Conservation (phyloP, 2,329 filamentous ascomycete genomes). For the Verruconis gallopava region DNA sequence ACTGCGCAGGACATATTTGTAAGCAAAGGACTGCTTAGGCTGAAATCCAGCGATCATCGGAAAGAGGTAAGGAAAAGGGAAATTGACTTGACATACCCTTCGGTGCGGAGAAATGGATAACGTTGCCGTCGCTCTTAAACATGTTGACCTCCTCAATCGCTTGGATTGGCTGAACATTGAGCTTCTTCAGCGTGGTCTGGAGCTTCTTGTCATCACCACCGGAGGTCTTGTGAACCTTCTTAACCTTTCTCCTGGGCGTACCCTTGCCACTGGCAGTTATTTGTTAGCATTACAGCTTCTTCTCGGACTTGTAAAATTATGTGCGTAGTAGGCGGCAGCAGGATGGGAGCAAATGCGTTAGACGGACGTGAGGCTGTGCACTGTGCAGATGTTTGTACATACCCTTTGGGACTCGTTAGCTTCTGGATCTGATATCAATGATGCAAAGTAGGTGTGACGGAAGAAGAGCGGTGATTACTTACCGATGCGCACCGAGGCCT, state of each 20-base stretch:
- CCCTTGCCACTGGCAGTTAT: constrained; percentile 67
- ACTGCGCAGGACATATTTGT: constrained; percentile 41
- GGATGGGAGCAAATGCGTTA: background rate
- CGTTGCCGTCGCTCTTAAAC: constrained; percentile 99
- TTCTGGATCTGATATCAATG: background rate
- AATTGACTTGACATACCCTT: constrained; percentile 57
- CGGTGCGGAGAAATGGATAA: constrained; percentile 96
- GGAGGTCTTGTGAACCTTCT: constrained; percentile 88
- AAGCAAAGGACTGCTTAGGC: too few relatives aligned
- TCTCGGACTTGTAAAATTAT: constrained; percentile 3
- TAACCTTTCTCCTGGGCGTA: constrained; percentile 92
- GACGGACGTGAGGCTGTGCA: background rate
- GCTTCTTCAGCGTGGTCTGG: constrained; percentile 93
- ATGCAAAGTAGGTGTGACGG: too few relatives aligned
- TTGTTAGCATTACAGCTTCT: background rate
- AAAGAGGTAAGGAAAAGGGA: too few relatives aligned
- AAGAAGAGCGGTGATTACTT: constrained; percentile 16
- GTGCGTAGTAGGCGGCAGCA: background rate
- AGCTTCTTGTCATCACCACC: constrained; percentile 99
- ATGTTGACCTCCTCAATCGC: constrained; percentile 99
- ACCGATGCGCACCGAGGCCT: constrained; percentile 32
- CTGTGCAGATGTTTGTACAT: constrained; percentile 4
- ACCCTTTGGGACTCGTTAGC: constrained; percentile 7
- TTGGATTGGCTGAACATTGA: constrained; percentile 99
- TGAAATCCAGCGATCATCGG: too few relatives aligned